Evolutionary conservation across 331 rosid genomes (phyloP).

Genomic region (Quercus phellos): DNA sequence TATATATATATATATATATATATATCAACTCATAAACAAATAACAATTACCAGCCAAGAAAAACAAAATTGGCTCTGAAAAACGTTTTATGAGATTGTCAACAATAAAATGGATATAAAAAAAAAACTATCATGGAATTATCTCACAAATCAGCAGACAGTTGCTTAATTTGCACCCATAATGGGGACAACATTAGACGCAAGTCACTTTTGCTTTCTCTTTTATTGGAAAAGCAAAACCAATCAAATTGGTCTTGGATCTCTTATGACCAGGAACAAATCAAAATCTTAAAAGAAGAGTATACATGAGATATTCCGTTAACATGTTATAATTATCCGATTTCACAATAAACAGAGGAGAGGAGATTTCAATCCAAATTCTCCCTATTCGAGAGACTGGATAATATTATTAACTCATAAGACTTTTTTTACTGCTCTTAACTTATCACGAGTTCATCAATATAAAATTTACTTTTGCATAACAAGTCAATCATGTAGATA

Average conservation of each 20-base stretch:
- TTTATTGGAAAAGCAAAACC: conserved; percentile 5
- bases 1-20: too few relatives aligned
- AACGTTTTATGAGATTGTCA: neutral
- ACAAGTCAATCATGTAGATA: too few relatives aligned
- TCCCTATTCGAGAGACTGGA: too few relatives aligned
- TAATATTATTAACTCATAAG: too few relatives aligned
- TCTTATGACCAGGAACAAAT: neutral
- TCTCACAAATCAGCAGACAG: neutral
- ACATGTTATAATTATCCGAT: too few relatives aligned
- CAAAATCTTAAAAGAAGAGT: neutral
- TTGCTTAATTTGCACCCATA: conserved; percentile 19
- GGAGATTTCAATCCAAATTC: too few relatives aligned
- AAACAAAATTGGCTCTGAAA: neutral
- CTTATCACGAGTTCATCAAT: neutral
- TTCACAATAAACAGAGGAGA: too few relatives aligned
- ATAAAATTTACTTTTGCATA: neutral
- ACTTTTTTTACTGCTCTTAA: neutral
- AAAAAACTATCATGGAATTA: neutral
- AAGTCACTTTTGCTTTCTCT: neutral
- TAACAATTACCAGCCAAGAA: neutral
- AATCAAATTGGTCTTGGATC: neutral
- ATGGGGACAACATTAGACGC: neutral
- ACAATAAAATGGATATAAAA: neutral
- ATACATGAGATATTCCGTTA: too few relatives aligned
- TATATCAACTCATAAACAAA: neutral